These are phyloP conservation scores for Schrenkiella parvula DNA, from an alignment of 345 rosid genomes.

Conservation along the genomic window DNA sequence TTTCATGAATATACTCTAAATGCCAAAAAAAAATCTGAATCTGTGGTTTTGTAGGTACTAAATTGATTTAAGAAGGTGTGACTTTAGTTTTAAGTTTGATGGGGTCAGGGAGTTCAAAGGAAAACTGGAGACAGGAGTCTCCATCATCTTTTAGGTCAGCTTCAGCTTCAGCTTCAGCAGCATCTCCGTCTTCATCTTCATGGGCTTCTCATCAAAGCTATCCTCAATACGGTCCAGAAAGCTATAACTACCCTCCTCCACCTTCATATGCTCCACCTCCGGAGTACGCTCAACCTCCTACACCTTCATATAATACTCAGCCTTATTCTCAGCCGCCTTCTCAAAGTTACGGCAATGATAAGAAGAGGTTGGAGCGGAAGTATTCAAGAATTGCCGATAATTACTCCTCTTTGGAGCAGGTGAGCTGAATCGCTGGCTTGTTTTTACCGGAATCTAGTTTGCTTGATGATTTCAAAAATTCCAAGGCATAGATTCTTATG, in stretches of 20 bases:
- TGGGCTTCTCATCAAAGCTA: slow-evolving; percentile 43
- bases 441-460: not conserved
- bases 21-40: not conserved
- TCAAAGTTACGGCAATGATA: slow-evolving; percentile 31
- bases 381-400: slow-evolving; percentile 74
- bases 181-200: slow-evolving; percentile 41
- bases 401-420: slow-evolving; percentile 79
- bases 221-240: slow-evolving; percentile 47
- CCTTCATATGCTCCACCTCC: slow-evolving; percentile 29
- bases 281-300: slow-evolving; percentile 21
- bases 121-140: slow-evolving; percentile 46
- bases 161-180: slow-evolving; percentile 19
- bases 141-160: slow-evolving; percentile 26
- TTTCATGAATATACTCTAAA: slow-evolving; percentile 5
- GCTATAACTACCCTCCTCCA: slow-evolving; percentile 35
- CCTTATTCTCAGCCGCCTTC: slow-evolving; percentile 36
- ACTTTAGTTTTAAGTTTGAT: slow-evolving; percentile 33
- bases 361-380: slow-evolving; percentile 60
- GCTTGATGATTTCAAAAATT: not conserved
- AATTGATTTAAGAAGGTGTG: not conserved
- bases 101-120: slow-evolving; percentile 70
- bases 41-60: slow-evolving; percentile 4
- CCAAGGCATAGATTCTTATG: not conserved
- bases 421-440: slow-evolving; percentile 13
- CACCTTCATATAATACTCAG: slow-evolving; percentile 34